phyloP scores from a whole-genome alignment of 345 rosid genomes.

The Odontarrhena argentea region DNA sequence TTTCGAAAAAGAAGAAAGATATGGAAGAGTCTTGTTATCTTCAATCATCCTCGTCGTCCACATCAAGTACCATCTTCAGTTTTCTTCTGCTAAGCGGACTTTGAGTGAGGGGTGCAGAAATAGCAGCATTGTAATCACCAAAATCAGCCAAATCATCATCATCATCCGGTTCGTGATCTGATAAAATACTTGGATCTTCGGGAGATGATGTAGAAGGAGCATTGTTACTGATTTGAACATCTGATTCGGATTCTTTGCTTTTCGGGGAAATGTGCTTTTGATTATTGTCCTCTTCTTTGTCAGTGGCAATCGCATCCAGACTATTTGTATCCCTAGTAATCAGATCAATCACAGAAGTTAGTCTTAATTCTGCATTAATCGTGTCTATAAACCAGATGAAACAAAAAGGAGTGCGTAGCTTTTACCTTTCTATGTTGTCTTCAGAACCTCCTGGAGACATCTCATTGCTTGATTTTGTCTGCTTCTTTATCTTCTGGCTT shows the following conservation, averaged over 20 bases:
- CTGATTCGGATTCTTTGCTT: slow-evolving; percentile 21
- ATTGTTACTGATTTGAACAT: slow-evolving; percentile 28
- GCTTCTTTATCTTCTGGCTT: slow-evolving; percentile 32
- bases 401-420: not conserved
- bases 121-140: slow-evolving; percentile 56
- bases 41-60: slow-evolving; percentile 63
- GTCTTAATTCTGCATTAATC: not conserved
- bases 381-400: slow-evolving; percentile 4
- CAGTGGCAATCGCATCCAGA: not conserved
- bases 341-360: slow-evolving; percentile 4
- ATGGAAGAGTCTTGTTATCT: not conserved
- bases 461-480: slow-evolving; percentile 31
- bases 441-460: slow-evolving; percentile 23
- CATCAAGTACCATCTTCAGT: slow-evolving; percentile 63
- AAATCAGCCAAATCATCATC: slow-evolving; percentile 44
- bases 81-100: slow-evolving; percentile 54
- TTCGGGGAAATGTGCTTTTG: slow-evolving; percentile 22
- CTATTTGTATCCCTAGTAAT: slow-evolving; percentile 44
- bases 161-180: slow-evolving; percentile 43
- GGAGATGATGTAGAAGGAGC: slow-evolving; percentile 31
- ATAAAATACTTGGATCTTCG: slow-evolving; percentile 26
- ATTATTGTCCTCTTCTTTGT: slow-evolving; percentile 27
- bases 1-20: not conserved
- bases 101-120: slow-evolving; percentile 34
- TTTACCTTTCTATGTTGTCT: slow-evolving; percentile 47